These are phyloP conservation scores for Termitomyces sp. DNA, from an alignment of 768 basidiomycete genomes.

Conservation along the genomic window DNA sequence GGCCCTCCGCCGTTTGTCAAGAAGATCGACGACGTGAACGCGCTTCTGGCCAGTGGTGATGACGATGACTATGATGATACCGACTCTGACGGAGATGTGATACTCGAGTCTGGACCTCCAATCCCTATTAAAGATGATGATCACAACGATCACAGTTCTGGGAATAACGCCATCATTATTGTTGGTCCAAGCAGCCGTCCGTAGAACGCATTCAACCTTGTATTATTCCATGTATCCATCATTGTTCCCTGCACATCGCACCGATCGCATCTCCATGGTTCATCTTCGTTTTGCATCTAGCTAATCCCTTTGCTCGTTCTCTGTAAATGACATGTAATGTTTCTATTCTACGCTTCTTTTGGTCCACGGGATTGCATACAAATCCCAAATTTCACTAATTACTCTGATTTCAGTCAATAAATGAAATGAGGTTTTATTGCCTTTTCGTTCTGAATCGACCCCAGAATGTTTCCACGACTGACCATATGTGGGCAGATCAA, in stretches of 20 bases:
- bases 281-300: neutral
- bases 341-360: neutral
- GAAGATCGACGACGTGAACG: constrained; percentile 31
- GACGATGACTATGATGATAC: constrained; percentile 33
- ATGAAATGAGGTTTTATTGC: neutral
- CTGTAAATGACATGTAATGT: constrained; percentile 2
- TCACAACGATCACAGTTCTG: constrained; percentile 1
- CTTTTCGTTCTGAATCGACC: neutral
- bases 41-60: constrained; percentile 24
- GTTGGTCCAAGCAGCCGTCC: constrained; percentile 13
- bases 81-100: constrained; percentile 62
- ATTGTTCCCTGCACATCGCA: neutral
- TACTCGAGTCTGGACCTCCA: constrained; percentile 69
- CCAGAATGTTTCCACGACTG: neutral
- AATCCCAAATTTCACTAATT: neutral
- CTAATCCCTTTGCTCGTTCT: neutral
- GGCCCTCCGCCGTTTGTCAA: constrained; percentile 43
- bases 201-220: constrained; percentile 2
- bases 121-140: constrained; percentile 18
- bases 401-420: no score
- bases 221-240: constrained; percentile 1
- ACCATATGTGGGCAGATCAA: neutral
- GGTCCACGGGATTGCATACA: neutral
- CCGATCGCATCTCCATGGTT: neutral
- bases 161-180: constrained; percentile 6